A percentile compares a stretch with the other conserved stretches of the same genome.
Conservation (phyloP, 2,329 filamentous ascomycete genomes). For the Fusarium goolgardi region DNA sequence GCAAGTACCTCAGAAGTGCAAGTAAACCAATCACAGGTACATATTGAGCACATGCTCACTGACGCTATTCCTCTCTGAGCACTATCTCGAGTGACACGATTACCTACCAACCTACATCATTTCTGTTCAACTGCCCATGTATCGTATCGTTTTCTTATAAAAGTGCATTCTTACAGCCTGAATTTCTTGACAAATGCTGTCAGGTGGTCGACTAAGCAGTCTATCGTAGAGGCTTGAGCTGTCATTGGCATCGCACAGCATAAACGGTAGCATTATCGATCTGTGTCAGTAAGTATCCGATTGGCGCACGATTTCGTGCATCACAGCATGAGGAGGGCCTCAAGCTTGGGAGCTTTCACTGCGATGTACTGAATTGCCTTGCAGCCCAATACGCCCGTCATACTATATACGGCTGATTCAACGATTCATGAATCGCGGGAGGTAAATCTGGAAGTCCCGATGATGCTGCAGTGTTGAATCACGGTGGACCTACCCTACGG, state of each 20-base stretch:
- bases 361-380: slow-evolving; percentile 12
- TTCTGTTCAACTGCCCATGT: background rate
- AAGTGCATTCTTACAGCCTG: slow-evolving; percentile 6
- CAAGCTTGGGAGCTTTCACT: slow-evolving; percentile 16
- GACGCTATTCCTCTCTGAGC: slow-evolving; percentile 33
- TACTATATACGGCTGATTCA: background rate
- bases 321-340: slow-evolving; percentile 37
- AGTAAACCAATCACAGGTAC: slow-evolving; percentile 36
- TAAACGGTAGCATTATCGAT: slow-evolving; percentile 32
- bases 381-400: background rate
- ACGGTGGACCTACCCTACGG: slow-evolving; percentile 9
- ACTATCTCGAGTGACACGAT: slow-evolving; percentile 30
- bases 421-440: slow-evolving; percentile 7
- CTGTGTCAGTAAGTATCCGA: slow-evolving; percentile 18
- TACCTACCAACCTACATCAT: background rate
- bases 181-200: background rate
- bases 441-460: background rate
- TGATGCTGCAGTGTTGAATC: background rate
- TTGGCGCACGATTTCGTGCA: slow-evolving; percentile 39
- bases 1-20: slow-evolving; percentile 19
- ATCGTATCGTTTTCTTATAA: background rate
- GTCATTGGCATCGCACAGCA: slow-evolving; percentile 31
- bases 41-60: slow-evolving; percentile 44
- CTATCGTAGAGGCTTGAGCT: slow-evolving; percentile 24
- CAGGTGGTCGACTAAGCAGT: slow-evolving; percentile 6